phyloP scores from a whole-genome alignment of 345 rosid species.

The Isatis tinctoria region DNA sequence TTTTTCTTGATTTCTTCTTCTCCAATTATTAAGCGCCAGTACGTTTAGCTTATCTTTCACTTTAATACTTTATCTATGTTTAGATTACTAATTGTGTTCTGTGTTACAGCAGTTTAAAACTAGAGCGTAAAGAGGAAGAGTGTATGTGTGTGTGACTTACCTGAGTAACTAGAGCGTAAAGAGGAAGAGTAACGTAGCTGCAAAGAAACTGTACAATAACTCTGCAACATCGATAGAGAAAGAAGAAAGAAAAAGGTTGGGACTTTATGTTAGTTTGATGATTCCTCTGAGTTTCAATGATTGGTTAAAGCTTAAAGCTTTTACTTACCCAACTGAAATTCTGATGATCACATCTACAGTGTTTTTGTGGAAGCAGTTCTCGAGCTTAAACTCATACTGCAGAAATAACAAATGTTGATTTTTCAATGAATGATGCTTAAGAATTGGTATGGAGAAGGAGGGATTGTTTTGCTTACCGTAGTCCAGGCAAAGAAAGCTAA shows the following conservation, averaged over 20 bases:
- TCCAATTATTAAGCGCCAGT: conserved; percentile 14
- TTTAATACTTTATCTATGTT: background rate
- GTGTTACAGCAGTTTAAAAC: conserved; percentile 2
- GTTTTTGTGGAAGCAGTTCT: conserved; percentile 61
- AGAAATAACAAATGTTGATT: background rate
- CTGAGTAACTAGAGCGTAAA: conserved; percentile 90
- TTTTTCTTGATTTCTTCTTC: conserved; percentile 4
- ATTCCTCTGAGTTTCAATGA: background rate
- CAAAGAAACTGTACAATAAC: conserved; percentile 72
- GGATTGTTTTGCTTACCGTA: conserved; percentile 45
- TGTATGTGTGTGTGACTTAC: conserved; percentile 19
- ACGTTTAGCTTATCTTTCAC: conserved; percentile 22
- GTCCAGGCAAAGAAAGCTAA: conserved; percentile 83
- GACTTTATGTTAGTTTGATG: conserved; percentile 4
- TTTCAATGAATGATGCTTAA: background rate
- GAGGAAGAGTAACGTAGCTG: conserved; percentile 95
- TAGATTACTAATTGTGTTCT: background rate
- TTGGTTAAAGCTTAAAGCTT: background rate
- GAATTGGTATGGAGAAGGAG: background rate
- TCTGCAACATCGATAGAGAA: conserved; percentile 34
- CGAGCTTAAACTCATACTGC: conserved; percentile 54
- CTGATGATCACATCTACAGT: conserved; percentile 54
- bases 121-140: too few relatives aligned
- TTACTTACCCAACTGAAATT: conserved; percentile 69
- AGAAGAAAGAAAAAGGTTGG: background rate